Conservation (phyloP, 2,329 filamentous ascomycete species). For the Alternaria hordeiaustralica region DNA sequence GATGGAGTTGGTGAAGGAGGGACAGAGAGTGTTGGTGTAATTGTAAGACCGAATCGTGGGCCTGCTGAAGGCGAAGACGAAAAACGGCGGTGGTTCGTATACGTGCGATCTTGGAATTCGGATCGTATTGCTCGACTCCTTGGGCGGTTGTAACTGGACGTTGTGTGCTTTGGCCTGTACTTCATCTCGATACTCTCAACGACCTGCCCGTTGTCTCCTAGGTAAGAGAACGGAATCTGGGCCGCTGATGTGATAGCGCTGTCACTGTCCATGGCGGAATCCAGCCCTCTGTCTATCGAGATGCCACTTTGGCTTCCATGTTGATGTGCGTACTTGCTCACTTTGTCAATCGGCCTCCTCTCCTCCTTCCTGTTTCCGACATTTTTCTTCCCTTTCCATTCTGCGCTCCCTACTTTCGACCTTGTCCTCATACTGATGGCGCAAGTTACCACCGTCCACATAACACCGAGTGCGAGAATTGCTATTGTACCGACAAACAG, state of each 20-base stretch:
- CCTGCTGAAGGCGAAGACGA: background rate
- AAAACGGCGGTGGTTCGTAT: background rate
- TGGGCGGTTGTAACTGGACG: background rate
- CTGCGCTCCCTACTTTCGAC: background rate
- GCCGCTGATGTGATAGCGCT: background rate
- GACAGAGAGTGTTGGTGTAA: background rate
- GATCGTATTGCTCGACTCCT: background rate
- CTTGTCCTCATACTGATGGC: background rate
- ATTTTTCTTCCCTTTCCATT: background rate
- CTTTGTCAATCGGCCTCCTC: conserved; percentile 20
- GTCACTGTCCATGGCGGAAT: background rate
- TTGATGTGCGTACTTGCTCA: conserved; percentile 13
- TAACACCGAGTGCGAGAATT: conserved; percentile 4
- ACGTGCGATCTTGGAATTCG: background rate
- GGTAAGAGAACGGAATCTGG: background rate
- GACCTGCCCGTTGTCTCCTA: background rate
- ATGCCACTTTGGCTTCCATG: background rate
- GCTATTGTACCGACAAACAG: conserved; percentile 1
- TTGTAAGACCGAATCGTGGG: background rate
- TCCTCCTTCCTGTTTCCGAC: background rate
- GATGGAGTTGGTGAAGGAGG: background rate
- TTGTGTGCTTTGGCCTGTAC: background rate
- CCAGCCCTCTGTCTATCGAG: no score
- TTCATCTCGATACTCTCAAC: background rate
- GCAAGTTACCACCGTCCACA: conserved; percentile 18